These are phyloP conservation scores for Coffea canephora DNA, from an alignment of 257 asterid genomes.

Conservation along the genomic window DNA sequence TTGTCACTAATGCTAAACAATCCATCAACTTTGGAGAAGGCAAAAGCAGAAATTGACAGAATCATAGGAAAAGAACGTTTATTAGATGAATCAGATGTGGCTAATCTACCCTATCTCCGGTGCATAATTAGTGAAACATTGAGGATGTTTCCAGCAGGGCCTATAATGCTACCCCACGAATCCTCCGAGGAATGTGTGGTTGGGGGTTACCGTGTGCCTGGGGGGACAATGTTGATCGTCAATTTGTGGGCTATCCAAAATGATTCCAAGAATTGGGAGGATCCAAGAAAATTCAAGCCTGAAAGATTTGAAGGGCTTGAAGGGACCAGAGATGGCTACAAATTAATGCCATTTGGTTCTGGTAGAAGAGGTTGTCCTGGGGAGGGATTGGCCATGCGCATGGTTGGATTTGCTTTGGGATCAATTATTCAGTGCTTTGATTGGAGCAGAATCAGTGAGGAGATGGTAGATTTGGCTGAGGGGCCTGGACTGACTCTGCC, in stretches of 20 bases:
- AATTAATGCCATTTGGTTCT: constrained; percentile 50
- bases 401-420: constrained; percentile 50
- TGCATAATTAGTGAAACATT: constrained; percentile 22
- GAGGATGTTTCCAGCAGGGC: constrained; percentile 21
- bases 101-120: constrained; percentile 28
- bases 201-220: constrained; percentile 26
- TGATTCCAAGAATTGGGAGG: constrained; percentile 18
- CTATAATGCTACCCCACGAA: constrained; percentile 25
- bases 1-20: constrained; percentile 53
- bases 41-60: constrained; percentile 48
- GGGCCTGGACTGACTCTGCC: constrained; percentile 29
- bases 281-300: constrained; percentile 26
- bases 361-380: constrained; percentile 78
- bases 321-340: constrained; percentile 47
- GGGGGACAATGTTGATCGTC: constrained; percentile 24
- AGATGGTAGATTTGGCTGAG: constrained; percentile 30
- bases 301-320: constrained; percentile 37
- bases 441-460: constrained; percentile 34
- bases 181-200: constrained; percentile 26
- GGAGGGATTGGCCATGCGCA: constrained; percentile 48
- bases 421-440: constrained; percentile 61
- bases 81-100: constrained; percentile 48
- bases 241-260: constrained; percentile 28
- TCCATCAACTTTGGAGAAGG: constrained; percentile 41
- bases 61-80: constrained; percentile 35